Evolutionary conservation across 371 early-diverging fungal genomes (phyloP).

Genomic region (Mortierella sp.): DNA sequence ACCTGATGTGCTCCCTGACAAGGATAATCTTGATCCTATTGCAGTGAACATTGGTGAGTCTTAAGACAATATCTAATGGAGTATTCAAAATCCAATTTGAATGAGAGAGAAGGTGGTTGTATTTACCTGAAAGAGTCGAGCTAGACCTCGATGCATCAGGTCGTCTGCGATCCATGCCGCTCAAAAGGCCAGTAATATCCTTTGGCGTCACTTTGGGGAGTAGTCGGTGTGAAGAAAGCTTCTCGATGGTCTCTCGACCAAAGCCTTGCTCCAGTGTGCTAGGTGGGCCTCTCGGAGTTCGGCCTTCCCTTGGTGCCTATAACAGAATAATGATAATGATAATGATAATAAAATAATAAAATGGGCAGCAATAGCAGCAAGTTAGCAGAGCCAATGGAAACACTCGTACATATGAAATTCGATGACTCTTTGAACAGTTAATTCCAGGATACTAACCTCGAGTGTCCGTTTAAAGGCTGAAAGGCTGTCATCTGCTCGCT

Average conservation of each 20-base stretch:
- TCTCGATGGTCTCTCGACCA: conserved; percentile 46
- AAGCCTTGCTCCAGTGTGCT: conserved; percentile 50
- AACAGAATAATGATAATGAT: too few relatives aligned
- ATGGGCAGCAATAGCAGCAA: too few relatives aligned
- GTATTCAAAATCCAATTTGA: neutral
- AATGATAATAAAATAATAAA: neutral
- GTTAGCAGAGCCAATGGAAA: neutral
- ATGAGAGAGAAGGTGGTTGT: too few relatives aligned
- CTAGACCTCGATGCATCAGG: conserved; percentile 13
- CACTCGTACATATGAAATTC: too few relatives aligned
- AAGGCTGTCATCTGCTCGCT: conserved; percentile 56
- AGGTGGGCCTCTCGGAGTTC: conserved; percentile 43
- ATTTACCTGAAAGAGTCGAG: conserved; percentile 12
- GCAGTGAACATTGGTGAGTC: neutral
- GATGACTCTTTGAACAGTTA: neutral
- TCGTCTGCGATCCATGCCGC: conserved; percentile 48
- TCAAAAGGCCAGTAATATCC: conserved; percentile 45
- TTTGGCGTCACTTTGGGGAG: conserved; percentile 48
- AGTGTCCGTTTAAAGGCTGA: conserved; percentile 37
- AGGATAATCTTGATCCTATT: conserved; percentile 22
- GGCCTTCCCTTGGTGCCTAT: conserved; percentile 37
- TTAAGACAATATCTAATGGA: neutral
- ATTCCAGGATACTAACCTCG: conserved; percentile 17
- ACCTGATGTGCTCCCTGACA: conserved; percentile 6
- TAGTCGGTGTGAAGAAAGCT: conserved; percentile 33